Conservation (phyloP, 371 early-diverging fungal species). For the Mucor saturninus region DNA sequence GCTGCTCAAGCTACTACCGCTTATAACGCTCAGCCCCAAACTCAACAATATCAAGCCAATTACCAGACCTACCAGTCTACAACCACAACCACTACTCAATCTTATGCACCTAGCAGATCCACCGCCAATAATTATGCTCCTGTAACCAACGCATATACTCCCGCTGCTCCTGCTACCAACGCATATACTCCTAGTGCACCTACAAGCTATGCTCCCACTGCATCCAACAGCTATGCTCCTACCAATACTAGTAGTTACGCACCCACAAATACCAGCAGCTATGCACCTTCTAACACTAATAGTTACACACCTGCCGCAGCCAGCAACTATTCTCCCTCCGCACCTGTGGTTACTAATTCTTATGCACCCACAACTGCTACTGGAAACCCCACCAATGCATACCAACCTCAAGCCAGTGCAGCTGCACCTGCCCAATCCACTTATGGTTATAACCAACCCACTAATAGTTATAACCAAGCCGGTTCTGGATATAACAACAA, state of each 20-base stretch:
- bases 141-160: slow-evolving; percentile 31
- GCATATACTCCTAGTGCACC: slow-evolving; percentile 23
- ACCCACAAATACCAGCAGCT: slow-evolving; percentile 17
- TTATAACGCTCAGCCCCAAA: slow-evolving; percentile 13
- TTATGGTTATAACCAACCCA: slow-evolving; percentile 19
- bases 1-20: slow-evolving; percentile 8
- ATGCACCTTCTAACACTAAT: slow-evolving; percentile 18
- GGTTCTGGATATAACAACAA: slow-evolving; percentile 13
- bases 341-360: slow-evolving; percentile 1
- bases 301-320: slow-evolving; percentile 1
- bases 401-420: slow-evolving; percentile 24
- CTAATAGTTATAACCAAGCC: slow-evolving; percentile 3
- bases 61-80: slow-evolving; percentile 8
- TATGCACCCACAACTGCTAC: slow-evolving; percentile 26
- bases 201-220: slow-evolving; percentile 1
- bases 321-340: slow-evolving; percentile 24
- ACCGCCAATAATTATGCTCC: slow-evolving; percentile 22
- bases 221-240: slow-evolving; percentile 3
- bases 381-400: slow-evolving; percentile 15
- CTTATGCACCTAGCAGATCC: slow-evolving; percentile 18
- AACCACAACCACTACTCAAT: neutral
- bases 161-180: slow-evolving; percentile 7
- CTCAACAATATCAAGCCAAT: slow-evolving; percentile 9
- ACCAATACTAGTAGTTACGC: slow-evolving; percentile 11
- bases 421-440: slow-evolving; percentile 1